Conservation (phyloP, 2,329 filamentous ascomycete genomes). For the Botrytis hyacinthi region DNA sequence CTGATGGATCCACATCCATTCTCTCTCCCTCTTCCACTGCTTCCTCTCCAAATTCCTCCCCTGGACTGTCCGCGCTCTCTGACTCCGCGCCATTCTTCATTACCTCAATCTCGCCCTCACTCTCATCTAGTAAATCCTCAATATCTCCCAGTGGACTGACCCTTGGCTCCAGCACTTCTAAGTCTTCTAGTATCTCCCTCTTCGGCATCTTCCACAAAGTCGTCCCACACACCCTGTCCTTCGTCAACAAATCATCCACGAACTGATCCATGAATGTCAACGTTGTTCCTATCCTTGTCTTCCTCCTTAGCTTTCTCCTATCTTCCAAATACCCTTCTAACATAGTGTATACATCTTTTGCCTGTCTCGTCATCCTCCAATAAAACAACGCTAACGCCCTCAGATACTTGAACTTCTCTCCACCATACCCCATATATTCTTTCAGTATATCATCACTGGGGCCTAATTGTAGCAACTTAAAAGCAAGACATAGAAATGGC, state of each 20-base stretch:
- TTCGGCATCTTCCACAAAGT: constrained; percentile 89
- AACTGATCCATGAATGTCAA: constrained; percentile 89
- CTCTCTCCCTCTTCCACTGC: constrained; percentile 28
- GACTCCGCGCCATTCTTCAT: constrained; percentile 20
- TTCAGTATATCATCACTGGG: constrained; percentile 75
- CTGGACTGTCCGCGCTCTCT: constrained; percentile 35
- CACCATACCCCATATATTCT: constrained; percentile 76
- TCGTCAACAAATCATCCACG: constrained; percentile 84
- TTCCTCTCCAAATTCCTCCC: constrained; percentile 44
- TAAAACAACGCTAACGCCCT: constrained; percentile 90
- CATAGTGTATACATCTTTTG: constrained; percentile 74
- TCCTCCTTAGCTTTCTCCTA: constrained; percentile 75
- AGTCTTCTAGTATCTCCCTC: constrained; percentile 78
- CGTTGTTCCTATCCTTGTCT: constrained; percentile 69
- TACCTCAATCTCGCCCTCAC: constrained; percentile 40
- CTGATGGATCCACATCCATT: constrained; percentile 18
- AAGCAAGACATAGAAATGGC: constrained; percentile 88
- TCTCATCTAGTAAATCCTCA: constrained; percentile 62
- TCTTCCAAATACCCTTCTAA: constrained; percentile 84
- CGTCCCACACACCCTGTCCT: constrained; percentile 87
- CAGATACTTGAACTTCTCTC: constrained; percentile 79
- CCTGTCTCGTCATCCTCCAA: constrained; percentile 79
- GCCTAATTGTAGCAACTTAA: constrained; percentile 88
- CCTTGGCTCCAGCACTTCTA: constrained; percentile 82
- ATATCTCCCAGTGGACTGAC: constrained; percentile 80